These are phyloP conservation scores for Sanghuangporus sanghuang DNA, from an alignment of 1,284 basidiomycete species.

Conservation along the genomic window DNA sequence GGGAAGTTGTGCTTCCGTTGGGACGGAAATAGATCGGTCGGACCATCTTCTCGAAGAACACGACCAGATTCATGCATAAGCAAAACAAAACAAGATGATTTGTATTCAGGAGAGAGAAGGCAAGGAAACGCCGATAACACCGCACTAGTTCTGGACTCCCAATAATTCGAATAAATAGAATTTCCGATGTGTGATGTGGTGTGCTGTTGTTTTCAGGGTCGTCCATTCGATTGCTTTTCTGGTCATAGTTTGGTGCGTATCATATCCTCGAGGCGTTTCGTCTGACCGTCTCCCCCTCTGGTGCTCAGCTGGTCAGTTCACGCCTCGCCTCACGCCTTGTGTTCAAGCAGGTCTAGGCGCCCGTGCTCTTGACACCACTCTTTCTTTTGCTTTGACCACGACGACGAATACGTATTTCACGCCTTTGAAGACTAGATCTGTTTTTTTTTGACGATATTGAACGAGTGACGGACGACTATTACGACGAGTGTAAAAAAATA, in stretches of 20 bases:
- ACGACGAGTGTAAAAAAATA: background rate
- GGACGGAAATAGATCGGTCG: too few species aligned
- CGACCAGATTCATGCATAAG: too few species aligned
- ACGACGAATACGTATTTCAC: background rate
- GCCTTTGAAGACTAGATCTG: background rate
- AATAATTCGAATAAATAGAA: background rate
- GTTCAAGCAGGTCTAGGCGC: background rate
- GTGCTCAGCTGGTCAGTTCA: too few species aligned
- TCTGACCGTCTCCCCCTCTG: background rate
- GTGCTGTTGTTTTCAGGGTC: background rate
- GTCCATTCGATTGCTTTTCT: background rate
- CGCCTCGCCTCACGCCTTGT: background rate
- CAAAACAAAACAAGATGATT: too few species aligned
- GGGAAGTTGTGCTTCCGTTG: too few species aligned
- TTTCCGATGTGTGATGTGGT: too few species aligned
- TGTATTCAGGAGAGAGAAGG: too few species aligned
- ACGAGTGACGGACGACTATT: background rate
- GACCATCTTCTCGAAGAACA: too few species aligned
- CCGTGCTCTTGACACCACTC: background rate
- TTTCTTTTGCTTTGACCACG: background rate
- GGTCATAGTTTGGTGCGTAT: background rate
- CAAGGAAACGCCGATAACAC: background rate
- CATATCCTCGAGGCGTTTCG: background rate
- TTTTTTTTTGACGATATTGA: background rate
- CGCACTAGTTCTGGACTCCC: background rate